A percentile compares a stretch with the other conserved stretches of the same genome.
Conservation (phyloP, 2,329 filamentous ascomycete genomes). For the Aureobasidium mangrovei region DNA sequence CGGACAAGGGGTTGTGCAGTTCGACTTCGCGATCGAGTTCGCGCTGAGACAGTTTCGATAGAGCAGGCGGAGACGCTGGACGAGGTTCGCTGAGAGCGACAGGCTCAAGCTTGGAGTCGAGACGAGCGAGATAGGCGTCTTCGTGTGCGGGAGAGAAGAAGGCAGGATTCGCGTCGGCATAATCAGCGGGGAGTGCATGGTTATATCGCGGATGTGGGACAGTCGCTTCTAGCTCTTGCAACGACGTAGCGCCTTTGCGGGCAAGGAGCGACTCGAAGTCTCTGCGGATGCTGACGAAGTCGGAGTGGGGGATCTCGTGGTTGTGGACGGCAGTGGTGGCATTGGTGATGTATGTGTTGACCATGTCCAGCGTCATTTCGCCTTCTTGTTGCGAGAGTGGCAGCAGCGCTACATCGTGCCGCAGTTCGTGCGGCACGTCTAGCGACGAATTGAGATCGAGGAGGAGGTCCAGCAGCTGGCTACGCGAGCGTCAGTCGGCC, state of each 20-base stretch:
- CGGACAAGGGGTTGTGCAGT: conserved; percentile 75
- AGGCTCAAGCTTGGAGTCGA: conserved; percentile 48
- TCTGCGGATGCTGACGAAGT: conserved; percentile 25
- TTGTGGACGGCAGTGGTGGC: conserved; percentile 29
- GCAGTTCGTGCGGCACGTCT: conserved; percentile 65
- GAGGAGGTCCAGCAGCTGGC: conserved; percentile 79
- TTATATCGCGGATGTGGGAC: conserved; percentile 29
- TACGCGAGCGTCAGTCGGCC: conserved; percentile 32
- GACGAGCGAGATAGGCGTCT: conserved; percentile 61
- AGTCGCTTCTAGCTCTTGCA: conserved; percentile 33
- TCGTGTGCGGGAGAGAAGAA: conserved; percentile 64
- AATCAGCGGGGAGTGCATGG: conserved; percentile 33
- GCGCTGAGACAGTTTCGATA: conserved; percentile 36
- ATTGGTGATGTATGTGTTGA: conserved; percentile 25
- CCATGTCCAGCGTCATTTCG: conserved; percentile 22
- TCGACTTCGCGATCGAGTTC: conserved; percentile 41
- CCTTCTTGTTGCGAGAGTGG: conserved; percentile 35
- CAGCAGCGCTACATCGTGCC: conserved; percentile 56
- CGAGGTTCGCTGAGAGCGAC: conserved; percentile 30
- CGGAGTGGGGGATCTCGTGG: conserved; percentile 24
- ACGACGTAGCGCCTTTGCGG: conserved; percentile 20
- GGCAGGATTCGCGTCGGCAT: conserved; percentile 50
- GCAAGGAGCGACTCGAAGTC: conserved; percentile 26
- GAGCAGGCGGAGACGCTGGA: conserved; percentile 35
- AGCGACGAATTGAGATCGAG: conserved; percentile 80